Percentiles rank a stretch among this genome's conserved stretches.
Conservation (phyloP, 164 flowering plant species). For the Kingdonia uniflora region DNA sequence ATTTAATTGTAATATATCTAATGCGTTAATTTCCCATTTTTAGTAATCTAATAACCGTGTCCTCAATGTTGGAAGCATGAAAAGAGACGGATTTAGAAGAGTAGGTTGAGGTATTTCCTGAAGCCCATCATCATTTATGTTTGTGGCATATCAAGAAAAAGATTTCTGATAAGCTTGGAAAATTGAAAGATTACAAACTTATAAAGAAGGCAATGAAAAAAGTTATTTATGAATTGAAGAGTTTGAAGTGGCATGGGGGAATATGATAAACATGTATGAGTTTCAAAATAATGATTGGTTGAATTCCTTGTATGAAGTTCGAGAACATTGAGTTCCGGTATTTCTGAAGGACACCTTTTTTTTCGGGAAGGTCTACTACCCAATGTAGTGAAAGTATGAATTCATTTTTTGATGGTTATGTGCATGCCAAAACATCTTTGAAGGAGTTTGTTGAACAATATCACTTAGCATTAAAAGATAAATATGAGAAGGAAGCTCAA, state of each 20-base stretch:
- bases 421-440: neutral
- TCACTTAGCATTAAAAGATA: neutral
- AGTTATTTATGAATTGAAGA: neutral
- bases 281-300: neutral
- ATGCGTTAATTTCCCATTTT: too few species aligned
- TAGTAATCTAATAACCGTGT: too few species aligned
- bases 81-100: too few species aligned
- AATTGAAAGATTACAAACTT: neutral
- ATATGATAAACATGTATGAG: neutral
- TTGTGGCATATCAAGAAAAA: constrained; percentile 1
- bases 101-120: neutral
- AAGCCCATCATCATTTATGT: too few species aligned
- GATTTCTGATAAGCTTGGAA: neutral
- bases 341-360: neutral
- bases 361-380: neutral
- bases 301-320: neutral
- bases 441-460: neutral
- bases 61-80: too few species aligned
- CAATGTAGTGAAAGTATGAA: constrained; percentile 1
- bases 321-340: neutral
- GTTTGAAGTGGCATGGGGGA: neutral
- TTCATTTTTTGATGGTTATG: constrained; percentile 1
- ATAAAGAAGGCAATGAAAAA: neutral
- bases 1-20: too few species aligned
- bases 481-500: neutral